Base-by-base conservation (phyloP, 2,329 filamentous ascomycete species). In the Xylariaceae sp. region DNA sequence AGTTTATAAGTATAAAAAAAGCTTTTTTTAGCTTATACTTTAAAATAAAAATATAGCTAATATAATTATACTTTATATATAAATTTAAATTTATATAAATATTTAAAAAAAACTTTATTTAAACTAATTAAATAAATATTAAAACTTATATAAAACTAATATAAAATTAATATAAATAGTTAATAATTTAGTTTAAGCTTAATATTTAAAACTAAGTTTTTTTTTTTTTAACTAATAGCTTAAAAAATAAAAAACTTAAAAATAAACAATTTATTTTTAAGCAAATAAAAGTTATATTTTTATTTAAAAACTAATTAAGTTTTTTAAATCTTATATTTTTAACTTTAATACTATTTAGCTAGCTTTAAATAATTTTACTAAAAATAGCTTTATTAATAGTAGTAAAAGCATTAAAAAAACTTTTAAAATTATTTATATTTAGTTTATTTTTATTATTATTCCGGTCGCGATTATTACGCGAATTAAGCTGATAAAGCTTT, bases 31-130 rank as follows among this genome's bases (percentile, higher is more conserved):
- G 12, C 17, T 31, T 21, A 31, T 21, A 46, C 11, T 19, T 31
- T 46, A 46, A 46, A 31, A 31, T 31, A 41, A 41, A 46, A 31
- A 16, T 46, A 46, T 31, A 46, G 17, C 14, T 29, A 46, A 48
- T 17, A 31, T 17, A 46, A 46, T 46, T 31, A 31, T 28, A 29
- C 29, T 31, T 19, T 7, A 17, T 17, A 31, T 46, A 46, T 9
- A 11, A 16, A 46, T 46, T 31, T 5, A 46, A 46, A 31, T 46
- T 46, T 17, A 14, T 11, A 46, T 46, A 48, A 36, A 36, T 36
- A 48, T 48, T 14, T 23, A 23, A 17, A 34, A n/a, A 17, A 23
- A 31, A 12, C 28, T 31, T 7, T 31, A 31, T 31, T 7, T 31
- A 31, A 31, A 12, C 28, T 12, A 6, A 12, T 6, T 31, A 31